Percentiles rank a stretch among this genome's conserved stretches.
phyloP scores from a whole-genome alignment of 305 asterid species.

The Euphrasia arctica region DNA sequence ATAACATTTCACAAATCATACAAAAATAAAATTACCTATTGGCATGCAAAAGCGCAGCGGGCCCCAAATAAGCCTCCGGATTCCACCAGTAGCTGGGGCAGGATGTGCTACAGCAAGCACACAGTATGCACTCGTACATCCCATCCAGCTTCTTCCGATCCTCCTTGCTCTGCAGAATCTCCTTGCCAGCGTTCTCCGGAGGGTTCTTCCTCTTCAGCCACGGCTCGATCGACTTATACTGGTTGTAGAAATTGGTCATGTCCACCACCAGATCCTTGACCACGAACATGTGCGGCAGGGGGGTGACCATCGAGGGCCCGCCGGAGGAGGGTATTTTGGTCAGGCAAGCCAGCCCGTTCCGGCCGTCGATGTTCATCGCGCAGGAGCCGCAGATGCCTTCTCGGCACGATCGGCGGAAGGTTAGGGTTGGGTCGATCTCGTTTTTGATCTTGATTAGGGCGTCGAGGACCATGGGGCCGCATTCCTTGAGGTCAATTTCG shows the following conservation, averaged over 20 bases:
- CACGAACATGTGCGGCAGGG: conserved; percentile 95
- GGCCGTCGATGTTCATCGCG: conserved; percentile 93
- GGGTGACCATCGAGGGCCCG: conserved; percentile 55
- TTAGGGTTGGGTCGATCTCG: conserved; percentile 81
- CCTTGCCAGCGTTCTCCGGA: conserved; percentile 61
- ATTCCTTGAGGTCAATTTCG: conserved; percentile 66
- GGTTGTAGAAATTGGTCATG: conserved; percentile 90
- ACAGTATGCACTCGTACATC: conserved; percentile 93
- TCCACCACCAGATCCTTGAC: conserved; percentile 95
- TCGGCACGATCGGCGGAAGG: conserved; percentile 91
- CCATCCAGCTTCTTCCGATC: conserved; percentile 95
- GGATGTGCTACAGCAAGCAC: conserved; percentile 94
- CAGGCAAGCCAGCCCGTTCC: conserved; percentile 82
- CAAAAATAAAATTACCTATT: conserved; percentile 47
- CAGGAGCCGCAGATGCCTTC: conserved; percentile 98
- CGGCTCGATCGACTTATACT: conserved; percentile 93
- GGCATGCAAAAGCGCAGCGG: conserved; percentile 93
- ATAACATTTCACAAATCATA: neutral
- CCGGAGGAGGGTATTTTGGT: conserved; percentile 59
- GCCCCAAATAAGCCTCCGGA: conserved; percentile 93
- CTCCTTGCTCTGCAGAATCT: conserved; percentile 72
- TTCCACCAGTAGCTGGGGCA: conserved; percentile 99
- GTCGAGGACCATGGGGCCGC: conserved; percentile 92
- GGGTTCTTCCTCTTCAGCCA: conserved; percentile 88
- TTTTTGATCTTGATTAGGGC: conserved; percentile 88